Percentiles rank a stretch among this genome's conserved stretches.
Evolutionary conservation across 768 basidiomycete genomes (phyloP).

Genomic region (Kwoniella shandongensis): DNA sequence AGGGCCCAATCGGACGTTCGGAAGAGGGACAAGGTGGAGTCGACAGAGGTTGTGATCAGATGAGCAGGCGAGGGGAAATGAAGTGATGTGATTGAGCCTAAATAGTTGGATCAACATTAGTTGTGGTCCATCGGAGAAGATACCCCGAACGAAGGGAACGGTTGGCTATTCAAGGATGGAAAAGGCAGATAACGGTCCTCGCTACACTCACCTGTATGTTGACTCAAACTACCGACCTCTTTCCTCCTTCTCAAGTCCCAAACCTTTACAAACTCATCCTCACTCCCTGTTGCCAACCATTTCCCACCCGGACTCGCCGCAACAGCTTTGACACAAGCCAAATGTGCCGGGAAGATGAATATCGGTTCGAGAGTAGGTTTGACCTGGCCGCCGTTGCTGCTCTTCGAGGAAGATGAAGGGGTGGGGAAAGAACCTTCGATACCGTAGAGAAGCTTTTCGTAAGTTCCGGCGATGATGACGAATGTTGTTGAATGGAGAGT

Average conservation of each 20-base stretch:
- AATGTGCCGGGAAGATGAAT: slow-evolving; percentile 96
- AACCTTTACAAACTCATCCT: slow-evolving; percentile 95
- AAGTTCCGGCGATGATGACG: slow-evolving; percentile 86
- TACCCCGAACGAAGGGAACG: too few relatives aligned
- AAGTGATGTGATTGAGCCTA: slow-evolving; percentile 89
- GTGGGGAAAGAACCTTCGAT: slow-evolving; percentile 63
- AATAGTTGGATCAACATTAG: not conserved
- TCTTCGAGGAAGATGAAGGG: slow-evolving; percentile 18
- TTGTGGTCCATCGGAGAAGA: not conserved
- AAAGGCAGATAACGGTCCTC: slow-evolving; percentile 16
- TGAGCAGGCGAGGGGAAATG: slow-evolving; percentile 84
- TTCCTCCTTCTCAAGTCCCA: slow-evolving; percentile 91
- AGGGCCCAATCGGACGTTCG: slow-evolving; percentile 91
- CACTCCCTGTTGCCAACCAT: slow-evolving; percentile 91
- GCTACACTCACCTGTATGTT: slow-evolving; percentile 73
- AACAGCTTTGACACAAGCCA: slow-evolving; percentile 86
- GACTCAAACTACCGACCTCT: slow-evolving; percentile 91
- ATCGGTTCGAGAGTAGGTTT: slow-evolving; percentile 60
- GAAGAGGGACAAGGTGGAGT: slow-evolving; percentile 86
- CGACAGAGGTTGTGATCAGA: slow-evolving; percentile 86
- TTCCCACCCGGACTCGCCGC: slow-evolving; percentile 90
- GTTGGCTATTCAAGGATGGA: slow-evolving; percentile 3
- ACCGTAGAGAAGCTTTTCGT: slow-evolving; percentile 94
- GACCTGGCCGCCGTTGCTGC: too few relatives aligned
- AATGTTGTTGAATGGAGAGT: slow-evolving; percentile 58